Evolutionary conservation across 2,329 filamentous ascomycete species (phyloP), one percentile per base, ranked within the genome.

Genomic region (Blumeria hordei): DNA sequence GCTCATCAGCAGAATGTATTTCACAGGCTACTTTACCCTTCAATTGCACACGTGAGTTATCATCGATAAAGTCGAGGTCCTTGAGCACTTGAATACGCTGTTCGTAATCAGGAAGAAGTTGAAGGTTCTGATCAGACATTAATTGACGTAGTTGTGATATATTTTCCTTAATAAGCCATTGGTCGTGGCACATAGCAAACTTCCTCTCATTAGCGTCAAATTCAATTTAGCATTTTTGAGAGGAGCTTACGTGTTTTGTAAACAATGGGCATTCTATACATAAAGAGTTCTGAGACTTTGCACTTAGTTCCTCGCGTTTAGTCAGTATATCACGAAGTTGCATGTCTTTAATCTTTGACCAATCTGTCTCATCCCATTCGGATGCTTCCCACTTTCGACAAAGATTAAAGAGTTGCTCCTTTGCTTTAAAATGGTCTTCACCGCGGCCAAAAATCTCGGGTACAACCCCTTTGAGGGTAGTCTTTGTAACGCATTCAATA

Each of bases 11-110:
- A 0, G 90, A 95, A 68, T 96, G 92, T 57, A 98, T 90, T 71
- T 98, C 92, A 69, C 92, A 98, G 4, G 92, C 92, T 21, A 98
- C 92, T 68, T 96, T 96, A 68, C 92, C 92, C 70, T 98, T 98
- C 59, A 98, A 77, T 69, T 93, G 85, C 41, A 98, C 93, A 21
- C 90, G 81, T 4, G 81, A 82, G 47, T 83, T 80, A 3, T 84
- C 80, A 63, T 98, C 92, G 61, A 98, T 84, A 66, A 98, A 98
- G 5, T 80, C 83, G 7, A 98, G 77, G 61, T 96, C 88, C 65
- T 86, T 88, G 49, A 98, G 75, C 0, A 98, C 92, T 59, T 83
- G 80, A 39, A 96, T 86, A 53, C 92, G 83, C 69, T 96, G 92
- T 65, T 96, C 85, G 65, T 98, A 98, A 68, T 98, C 92, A 0